Evolutionary conservation across 306 rosid species (phyloP), one percentile per base, ranked within the genome.

Genomic region (Sicyos baderoa): DNA sequence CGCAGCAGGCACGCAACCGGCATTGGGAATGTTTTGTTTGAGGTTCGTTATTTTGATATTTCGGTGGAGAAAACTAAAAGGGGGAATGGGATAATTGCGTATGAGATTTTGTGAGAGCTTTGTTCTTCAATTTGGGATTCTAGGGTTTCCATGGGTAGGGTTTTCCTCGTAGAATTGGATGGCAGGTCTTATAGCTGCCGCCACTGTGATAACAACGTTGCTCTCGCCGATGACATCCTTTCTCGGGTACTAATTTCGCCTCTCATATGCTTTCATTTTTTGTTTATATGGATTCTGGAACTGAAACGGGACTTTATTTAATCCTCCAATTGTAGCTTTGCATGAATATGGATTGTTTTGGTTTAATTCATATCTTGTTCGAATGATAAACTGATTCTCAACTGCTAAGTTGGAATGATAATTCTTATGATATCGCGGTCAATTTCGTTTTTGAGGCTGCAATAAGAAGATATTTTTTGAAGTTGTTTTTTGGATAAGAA

Each of bases 181-280:
- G 97, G 96, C 72, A 87, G 82, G 75, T 70, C 79, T 35, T 91
- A 74, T 66, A 54, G 91, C 47, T 91, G 97, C 85, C 75, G 58
- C 73, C 75, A 66, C 77, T 89, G 95, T 51, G 49, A 81, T 1
- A 76, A 74, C 81, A 84, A 83, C 69, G 85, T 89, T 40, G 95
- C 90, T 22, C 91, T 83, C 35, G 81, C 84, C 42, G 82, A 86
- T 3, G 72, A 87, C 49, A 76, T 91, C 68, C 76, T 91, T 83
- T 91, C 95, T 29, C 82, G 86, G 83, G 97, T 91, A 84, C 12
- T 51, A 27, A 19, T 69, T 35, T 32, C n/a, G 3, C 7, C 42
- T 14, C 54, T 11, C 11, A 44, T 16, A 65, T 19, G 3, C 54
- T 65, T 12, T 7, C 7, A 40, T 7, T 40, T 7, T 40, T 40